Percentiles rank a stretch among this genome's conserved stretches.
These are phyloP conservation scores for Fraxinus cuspidata DNA, from an alignment of 257 asterid genomes.

Conservation along the genomic window DNA sequence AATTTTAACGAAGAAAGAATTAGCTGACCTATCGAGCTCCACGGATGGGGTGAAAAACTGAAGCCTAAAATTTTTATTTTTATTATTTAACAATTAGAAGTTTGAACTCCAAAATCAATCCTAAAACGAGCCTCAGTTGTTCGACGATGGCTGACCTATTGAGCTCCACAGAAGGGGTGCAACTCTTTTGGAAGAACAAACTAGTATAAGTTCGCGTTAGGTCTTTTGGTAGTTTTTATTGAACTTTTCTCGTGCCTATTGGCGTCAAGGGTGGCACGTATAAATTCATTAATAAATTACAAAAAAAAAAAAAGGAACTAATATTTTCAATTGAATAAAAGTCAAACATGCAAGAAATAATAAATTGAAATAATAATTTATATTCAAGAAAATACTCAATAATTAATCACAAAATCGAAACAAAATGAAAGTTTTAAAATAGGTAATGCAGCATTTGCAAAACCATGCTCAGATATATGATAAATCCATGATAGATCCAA, in stretches of 20 bases:
- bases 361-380: neutral
- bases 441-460: neutral
- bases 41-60: no score
- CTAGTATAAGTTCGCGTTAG: neutral
- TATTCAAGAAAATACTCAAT: neutral
- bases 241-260: neutral
- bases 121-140: no score
- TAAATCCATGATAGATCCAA: neutral
- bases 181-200: no score
- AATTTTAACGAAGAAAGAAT: no score
- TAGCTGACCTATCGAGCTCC: no score
- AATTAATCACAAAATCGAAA: neutral
- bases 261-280: neutral
- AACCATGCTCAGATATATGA: neutral
- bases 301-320: neutral
- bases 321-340: neutral
- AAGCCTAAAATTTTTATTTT: no score
- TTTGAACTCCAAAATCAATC: no score
- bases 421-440: neutral
- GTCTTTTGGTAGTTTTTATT: neutral
- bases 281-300: no score
- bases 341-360: neutral
- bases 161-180: no score
- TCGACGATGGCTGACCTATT: no score
- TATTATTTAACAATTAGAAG: no score